These are phyloP conservation scores for Populus hybrid DNA, from an alignment of 441 rosid genomes.

Conservation along the genomic window DNA sequence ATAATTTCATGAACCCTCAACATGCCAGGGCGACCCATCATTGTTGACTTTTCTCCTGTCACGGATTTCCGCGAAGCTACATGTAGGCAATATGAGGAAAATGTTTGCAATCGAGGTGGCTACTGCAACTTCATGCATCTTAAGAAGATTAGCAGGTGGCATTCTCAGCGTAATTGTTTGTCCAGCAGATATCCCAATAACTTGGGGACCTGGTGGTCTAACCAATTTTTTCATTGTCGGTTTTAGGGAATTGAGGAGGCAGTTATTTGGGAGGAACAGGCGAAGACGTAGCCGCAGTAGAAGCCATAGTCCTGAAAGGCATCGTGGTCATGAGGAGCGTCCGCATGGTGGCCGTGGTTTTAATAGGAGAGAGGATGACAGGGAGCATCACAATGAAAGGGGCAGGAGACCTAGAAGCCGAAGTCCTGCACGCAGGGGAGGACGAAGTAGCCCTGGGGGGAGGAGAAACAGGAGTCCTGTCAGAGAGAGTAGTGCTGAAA, in stretches of 20 bases:
- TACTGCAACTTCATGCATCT: conserved; percentile 73
- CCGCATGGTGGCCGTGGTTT: conserved; percentile 32
- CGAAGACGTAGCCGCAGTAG: conserved; percentile 50
- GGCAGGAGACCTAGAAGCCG: conserved; percentile 51
- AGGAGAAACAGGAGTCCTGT: conserved; percentile 48
- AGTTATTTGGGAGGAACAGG: conserved; percentile 48
- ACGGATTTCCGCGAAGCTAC: conserved; percentile 90
- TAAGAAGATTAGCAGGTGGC: conserved; percentile 55
- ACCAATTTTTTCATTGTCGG: background rate
- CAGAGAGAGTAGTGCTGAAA: conserved; percentile 53
- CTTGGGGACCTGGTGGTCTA: background rate
- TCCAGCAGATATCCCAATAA: background rate
- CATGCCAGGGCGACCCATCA: conserved; percentile 66
- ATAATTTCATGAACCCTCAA: conserved; percentile 6
- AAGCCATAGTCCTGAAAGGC: conserved; percentile 45
- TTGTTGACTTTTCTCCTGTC: conserved; percentile 81
- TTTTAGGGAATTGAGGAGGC: conserved; percentile 54
- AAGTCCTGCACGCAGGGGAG: conserved; percentile 47
- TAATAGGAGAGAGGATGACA: conserved; percentile 42
- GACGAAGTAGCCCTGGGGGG: conserved; percentile 46
- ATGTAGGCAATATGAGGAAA: conserved; percentile 83
- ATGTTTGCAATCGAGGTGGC: conserved; percentile 71
- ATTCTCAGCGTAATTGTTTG: background rate
- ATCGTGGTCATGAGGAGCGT: conserved; percentile 36
- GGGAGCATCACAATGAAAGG: conserved; percentile 40